Evolutionary conservation across 139 green algal genomes (phyloP).

Genomic region (Chlorella sp.): DNA sequence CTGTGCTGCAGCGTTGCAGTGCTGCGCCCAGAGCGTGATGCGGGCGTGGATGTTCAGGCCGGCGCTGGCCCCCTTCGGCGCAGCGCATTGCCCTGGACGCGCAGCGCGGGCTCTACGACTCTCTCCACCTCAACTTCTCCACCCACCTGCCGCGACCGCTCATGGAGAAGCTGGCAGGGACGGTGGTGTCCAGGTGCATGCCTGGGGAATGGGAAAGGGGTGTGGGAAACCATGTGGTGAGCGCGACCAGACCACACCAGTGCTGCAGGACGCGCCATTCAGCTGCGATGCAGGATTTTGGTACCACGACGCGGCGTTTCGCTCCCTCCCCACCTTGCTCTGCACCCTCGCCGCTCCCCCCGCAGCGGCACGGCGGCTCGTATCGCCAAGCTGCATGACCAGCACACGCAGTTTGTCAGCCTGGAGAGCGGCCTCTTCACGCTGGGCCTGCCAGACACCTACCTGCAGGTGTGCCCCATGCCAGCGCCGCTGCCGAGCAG

Average conservation of each 20-base stretch:
- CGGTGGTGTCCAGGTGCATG: too few species aligned
- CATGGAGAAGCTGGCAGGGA: conserved; percentile 82
- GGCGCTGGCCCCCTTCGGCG: too few species aligned
- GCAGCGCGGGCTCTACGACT: conserved; percentile 83
- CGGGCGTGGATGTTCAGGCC: too few species aligned
- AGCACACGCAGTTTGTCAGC: conserved; percentile 90
- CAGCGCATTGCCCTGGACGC: conserved; percentile 79
- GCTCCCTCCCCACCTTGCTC: background rate
- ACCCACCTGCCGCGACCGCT: conserved; percentile 66
- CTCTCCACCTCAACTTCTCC: conserved; percentile 94
- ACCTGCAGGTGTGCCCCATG: conserved; percentile 58
- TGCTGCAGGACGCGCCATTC: background rate
- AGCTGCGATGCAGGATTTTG: background rate
- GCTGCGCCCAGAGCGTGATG: too few species aligned
- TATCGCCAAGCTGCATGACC: conserved; percentile 85
- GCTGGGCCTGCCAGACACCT: conserved; percentile 79
- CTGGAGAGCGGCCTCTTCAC: conserved; percentile 91
- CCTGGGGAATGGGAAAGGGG: too few species aligned
- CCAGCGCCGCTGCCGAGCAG: too few species aligned
- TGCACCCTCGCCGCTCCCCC: background rate
- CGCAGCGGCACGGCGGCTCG: conserved; percentile 20
- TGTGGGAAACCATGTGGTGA: too few species aligned
- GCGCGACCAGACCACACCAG: too few species aligned
- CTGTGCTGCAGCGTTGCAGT: too few species aligned
- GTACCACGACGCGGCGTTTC: background rate